Conservation (phyloP, 1,284 basidiomycete genomes). For the Naganishia albida region DNA sequence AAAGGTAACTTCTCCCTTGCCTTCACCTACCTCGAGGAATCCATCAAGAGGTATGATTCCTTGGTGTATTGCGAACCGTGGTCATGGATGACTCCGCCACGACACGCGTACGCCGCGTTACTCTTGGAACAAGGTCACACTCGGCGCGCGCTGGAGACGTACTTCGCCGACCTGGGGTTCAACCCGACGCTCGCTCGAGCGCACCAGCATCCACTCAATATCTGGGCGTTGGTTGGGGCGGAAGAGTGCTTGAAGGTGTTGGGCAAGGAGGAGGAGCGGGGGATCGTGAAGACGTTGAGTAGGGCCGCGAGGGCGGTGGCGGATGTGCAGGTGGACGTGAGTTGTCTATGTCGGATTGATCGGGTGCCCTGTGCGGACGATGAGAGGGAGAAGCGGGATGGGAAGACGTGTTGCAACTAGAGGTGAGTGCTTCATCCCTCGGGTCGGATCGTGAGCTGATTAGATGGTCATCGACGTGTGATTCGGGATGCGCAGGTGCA, state of each 20-base stretch:
- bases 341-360: constrained; percentile 44
- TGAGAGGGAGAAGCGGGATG: too few species aligned
- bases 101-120: constrained; percentile 49
- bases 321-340: constrained; percentile 43
- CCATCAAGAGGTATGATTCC: constrained; percentile 42
- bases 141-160: constrained; percentile 41
- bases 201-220: constrained; percentile 48
- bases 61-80: constrained; percentile 49
- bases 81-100: constrained; percentile 49
- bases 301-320: constrained; percentile 43
- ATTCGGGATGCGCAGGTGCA: too few species aligned
- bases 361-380: constrained; percentile 8
- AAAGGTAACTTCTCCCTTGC: constrained; percentile 39
- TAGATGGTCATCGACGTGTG: too few species aligned
- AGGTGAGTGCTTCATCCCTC: too few species aligned
- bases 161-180: constrained; percentile 48
- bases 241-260: constrained; percentile 46
- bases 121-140: constrained; percentile 45
- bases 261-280: constrained; percentile 41
- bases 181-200: constrained; percentile 41
- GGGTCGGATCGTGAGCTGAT: too few species aligned
- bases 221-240: constrained; percentile 50
- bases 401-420: too few species aligned
- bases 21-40: constrained; percentile 41
- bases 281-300: constrained; percentile 40